A percentile compares a stretch with the other conserved stretches of the same genome.
Evolutionary conservation across 352 stramenopile species (phyloP).

Genomic region (Pythium folliculosum): DNA sequence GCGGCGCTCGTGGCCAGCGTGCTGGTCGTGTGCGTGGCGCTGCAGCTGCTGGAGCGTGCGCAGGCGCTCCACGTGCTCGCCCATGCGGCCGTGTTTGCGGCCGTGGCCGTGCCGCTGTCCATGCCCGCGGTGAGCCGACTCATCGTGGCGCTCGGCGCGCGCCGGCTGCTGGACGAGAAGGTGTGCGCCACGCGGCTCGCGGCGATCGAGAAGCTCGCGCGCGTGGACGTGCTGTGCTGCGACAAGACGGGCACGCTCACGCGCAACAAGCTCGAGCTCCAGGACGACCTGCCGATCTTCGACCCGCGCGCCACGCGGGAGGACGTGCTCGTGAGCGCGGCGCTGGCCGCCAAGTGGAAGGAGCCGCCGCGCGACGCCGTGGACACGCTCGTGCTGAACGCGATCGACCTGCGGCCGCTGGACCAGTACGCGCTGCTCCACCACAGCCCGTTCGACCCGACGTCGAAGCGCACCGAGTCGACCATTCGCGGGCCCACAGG

Average conservation of each 20-base stretch:
- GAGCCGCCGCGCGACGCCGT: constrained; percentile 92
- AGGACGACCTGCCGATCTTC: constrained; percentile 91
- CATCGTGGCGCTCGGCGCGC: constrained; percentile 92
- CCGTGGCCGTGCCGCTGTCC: constrained; percentile 93
- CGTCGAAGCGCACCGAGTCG: constrained; percentile 93
- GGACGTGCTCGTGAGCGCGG: constrained; percentile 89
- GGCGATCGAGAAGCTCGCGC: constrained; percentile 92
- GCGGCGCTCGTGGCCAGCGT: constrained; percentile 86
- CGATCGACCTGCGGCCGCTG: constrained; percentile 80
- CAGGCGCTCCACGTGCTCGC: constrained; percentile 77
- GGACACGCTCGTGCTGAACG: constrained; percentile 91
- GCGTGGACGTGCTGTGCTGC: constrained; percentile 94
- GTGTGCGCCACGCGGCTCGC: constrained; percentile 92
- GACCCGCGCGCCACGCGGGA: constrained; percentile 76
- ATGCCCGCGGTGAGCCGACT: constrained; percentile 93
- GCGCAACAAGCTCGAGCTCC: constrained; percentile 93
- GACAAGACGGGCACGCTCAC: constrained; percentile 97
- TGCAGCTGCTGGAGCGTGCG: constrained; percentile 84
- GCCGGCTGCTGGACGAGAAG: constrained; percentile 89
- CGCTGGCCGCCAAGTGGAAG: constrained; percentile 94
- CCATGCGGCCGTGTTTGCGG: constrained; percentile 90
- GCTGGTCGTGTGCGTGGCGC: constrained; percentile 86
- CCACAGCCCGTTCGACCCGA: constrained; percentile 82
- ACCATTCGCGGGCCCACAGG: constrained; percentile 79
- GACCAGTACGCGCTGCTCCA: constrained; percentile 86